Percentiles rank a stretch among this genome's conserved stretches.
Conservation (phyloP, 2,329 filamentous ascomycete species). For the Botrytis medusae region DNA sequence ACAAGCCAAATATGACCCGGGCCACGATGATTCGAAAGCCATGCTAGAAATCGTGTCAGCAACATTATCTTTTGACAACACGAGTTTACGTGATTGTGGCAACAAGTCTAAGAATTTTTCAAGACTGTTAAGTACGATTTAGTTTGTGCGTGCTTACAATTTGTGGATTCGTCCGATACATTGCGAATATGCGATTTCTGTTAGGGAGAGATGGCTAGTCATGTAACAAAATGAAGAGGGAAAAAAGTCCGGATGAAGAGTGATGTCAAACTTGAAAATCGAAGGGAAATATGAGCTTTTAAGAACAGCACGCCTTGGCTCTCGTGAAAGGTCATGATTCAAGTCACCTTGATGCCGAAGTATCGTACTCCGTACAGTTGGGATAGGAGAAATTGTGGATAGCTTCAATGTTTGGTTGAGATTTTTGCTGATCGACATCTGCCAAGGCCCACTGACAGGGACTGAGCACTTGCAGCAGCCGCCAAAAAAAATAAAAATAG, state of each 20-base stretch:
- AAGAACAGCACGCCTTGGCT: neutral
- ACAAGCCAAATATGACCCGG: slow-evolving; percentile 7
- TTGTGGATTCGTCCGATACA: slow-evolving; percentile 10
- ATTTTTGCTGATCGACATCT: neutral
- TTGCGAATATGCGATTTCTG: neutral
- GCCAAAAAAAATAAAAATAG: neutral
- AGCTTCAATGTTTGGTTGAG: neutral
- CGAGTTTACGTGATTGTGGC: neutral
- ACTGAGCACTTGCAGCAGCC: neutral
- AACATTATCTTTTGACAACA: neutral
- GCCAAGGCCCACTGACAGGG: neutral
- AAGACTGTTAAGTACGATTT: neutral
- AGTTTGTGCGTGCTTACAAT: slow-evolving; percentile 7
- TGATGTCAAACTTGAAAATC: neutral
- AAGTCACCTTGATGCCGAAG: neutral
- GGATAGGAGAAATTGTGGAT: slow-evolving; percentile 14
- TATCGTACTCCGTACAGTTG: neutral
- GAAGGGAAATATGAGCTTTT: neutral
- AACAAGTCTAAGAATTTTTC: neutral
- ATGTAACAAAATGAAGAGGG: neutral
- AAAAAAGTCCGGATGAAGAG: neutral
- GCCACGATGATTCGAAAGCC: neutral
- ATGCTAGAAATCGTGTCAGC: slow-evolving; percentile 7
- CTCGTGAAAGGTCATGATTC: neutral
- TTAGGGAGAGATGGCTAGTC: neutral